Conservation (phyloP, 1,284 basidiomycete species). For the Vanrija humicola region DNA sequence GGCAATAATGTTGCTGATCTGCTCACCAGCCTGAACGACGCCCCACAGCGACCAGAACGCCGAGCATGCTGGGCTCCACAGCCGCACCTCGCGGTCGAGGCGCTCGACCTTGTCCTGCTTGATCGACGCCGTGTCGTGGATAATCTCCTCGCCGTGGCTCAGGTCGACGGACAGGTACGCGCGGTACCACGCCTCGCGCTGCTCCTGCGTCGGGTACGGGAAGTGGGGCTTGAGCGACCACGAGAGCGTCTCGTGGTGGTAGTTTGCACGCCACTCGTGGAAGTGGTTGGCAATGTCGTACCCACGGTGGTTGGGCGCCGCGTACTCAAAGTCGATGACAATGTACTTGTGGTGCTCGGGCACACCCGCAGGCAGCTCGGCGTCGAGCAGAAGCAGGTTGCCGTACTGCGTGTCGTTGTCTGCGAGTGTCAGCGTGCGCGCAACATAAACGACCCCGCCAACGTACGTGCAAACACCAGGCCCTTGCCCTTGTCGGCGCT, state of each 20-base stretch:
- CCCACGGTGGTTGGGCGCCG: constrained; percentile 77
- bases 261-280: constrained; percentile 90
- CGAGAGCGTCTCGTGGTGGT: constrained; percentile 61
- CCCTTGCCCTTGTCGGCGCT: constrained; percentile 36
- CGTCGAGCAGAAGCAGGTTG: constrained; percentile 73
- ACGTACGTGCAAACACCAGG: constrained; percentile 48
- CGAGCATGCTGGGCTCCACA: constrained; percentile 83
- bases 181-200: constrained; percentile 75
- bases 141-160: constrained; percentile 29
- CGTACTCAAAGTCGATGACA: constrained; percentile 94
- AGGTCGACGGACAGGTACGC: constrained; percentile 62
- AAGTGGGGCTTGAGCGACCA: constrained; percentile 68
- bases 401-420: constrained; percentile 95
- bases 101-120: constrained; percentile 46
- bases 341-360: constrained; percentile 65
- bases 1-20: constrained; percentile 59
- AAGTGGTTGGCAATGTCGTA: constrained; percentile 96
- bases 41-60: constrained; percentile 92
- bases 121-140: constrained; percentile 34
- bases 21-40: constrained; percentile 79
- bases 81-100: constrained; percentile 70
- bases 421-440: constrained; percentile 37
- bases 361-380: constrained; percentile 50
- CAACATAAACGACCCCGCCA: background rate
- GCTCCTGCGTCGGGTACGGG: constrained; percentile 66